Evolutionary conservation across 1,284 basidiomycete species (phyloP).

Genomic region (Abortiporus biennis): DNA sequence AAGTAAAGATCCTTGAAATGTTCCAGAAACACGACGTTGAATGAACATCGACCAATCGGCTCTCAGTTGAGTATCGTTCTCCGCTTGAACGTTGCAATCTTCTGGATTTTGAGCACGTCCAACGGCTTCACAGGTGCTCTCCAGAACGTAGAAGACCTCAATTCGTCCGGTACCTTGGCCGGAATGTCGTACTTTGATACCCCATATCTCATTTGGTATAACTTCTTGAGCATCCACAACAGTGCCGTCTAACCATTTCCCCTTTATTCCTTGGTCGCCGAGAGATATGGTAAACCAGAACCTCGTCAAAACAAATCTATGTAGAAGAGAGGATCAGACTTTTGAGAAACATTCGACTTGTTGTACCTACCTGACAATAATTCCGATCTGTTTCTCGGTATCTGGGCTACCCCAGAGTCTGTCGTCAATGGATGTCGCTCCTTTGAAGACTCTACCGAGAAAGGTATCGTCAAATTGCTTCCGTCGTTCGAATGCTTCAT

Average conservation of each 20-base stretch:
- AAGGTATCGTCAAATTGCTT: constrained; percentile 41
- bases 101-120: constrained; percentile 28
- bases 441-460: constrained; percentile 31
- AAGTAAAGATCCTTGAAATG: constrained; percentile 18
- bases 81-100: background rate
- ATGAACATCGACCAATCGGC: constrained; percentile 64
- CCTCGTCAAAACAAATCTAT: constrained; percentile 55
- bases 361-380: constrained; percentile 47
- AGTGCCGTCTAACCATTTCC: constrained; percentile 27
- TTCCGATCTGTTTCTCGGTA: constrained; percentile 43
- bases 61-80: constrained; percentile 29
- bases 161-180: constrained; percentile 1
- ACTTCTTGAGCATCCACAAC: constrained; percentile 44
- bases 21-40: constrained; percentile 16
- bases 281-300: constrained; percentile 58
- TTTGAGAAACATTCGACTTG: constrained; percentile 6
- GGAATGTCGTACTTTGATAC: constrained; percentile 30
- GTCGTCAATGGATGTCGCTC: constrained; percentile 31
- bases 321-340: background rate
- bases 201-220: constrained; percentile 55
- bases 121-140: constrained; percentile 65
- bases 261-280: constrained; percentile 25
- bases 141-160: constrained; percentile 43
- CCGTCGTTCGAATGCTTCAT: constrained; percentile 33
- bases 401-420: constrained; percentile 56